Evolutionary conservation across 495 filamentous ascomycete species (phyloP).

Genomic region (Pyronema domesticum): DNA sequence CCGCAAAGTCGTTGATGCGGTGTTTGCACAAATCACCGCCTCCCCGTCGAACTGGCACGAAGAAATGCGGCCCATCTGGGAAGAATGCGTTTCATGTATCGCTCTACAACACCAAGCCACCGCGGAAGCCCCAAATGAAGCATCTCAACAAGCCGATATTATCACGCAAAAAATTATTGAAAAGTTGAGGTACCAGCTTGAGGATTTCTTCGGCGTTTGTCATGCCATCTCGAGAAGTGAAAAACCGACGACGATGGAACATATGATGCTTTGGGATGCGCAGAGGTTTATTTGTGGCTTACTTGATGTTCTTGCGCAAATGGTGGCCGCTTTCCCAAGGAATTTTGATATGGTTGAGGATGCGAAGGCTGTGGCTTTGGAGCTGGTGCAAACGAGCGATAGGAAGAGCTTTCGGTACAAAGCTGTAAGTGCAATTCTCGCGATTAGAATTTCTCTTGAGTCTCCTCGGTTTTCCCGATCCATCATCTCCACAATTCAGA

Average conservation of each 20-base stretch:
- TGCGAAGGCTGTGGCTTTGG: conserved; percentile 17
- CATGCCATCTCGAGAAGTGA: background rate
- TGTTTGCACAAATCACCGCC: conserved; percentile 19
- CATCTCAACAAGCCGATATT: conserved; percentile 16
- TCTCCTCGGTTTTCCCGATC: background rate
- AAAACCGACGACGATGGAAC: background rate
- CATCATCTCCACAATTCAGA: background rate
- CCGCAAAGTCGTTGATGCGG: conserved; percentile 12
- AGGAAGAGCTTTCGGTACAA: conserved; percentile 20
- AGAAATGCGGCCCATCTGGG: conserved; percentile 20
- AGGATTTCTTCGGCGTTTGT: background rate
- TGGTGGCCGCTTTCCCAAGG: conserved; percentile 16
- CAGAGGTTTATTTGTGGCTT: conserved; percentile 22
- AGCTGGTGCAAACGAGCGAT: conserved; percentile 17
- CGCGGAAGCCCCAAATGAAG: conserved; percentile 11
- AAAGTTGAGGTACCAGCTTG: conserved; percentile 14
- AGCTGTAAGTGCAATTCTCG: conserved; percentile 12
- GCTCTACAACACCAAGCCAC: conserved; percentile 20
- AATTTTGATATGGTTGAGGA: conserved; percentile 13
- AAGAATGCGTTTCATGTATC: conserved; percentile 16
- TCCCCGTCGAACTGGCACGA: conserved; percentile 21
- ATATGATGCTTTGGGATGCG: conserved; percentile 6
- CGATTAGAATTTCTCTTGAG: background rate
- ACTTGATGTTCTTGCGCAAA: conserved; percentile 20
- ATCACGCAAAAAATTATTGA: conserved; percentile 19